A percentile compares a stretch with the other conserved stretches of the same genome.
Evolutionary conservation across 2,329 filamentous ascomycete genomes (phyloP).

Genomic region (Xylaria sp.): DNA sequence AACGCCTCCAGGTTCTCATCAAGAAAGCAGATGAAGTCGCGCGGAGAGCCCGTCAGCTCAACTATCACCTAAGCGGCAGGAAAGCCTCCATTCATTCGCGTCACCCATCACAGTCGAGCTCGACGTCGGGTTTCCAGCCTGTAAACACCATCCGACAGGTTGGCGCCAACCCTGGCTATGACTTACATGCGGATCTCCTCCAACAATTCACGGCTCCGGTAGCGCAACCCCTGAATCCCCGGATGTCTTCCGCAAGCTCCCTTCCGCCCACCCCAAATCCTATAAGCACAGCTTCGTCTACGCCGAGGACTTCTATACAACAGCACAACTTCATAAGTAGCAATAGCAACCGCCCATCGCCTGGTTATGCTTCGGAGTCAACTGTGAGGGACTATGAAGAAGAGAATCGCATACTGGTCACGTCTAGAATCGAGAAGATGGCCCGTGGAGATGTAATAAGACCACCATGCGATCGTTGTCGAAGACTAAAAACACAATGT

Average conservation of each 20-base stretch:
- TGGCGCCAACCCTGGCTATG: constrained; percentile 53
- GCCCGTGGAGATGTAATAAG: constrained; percentile 77
- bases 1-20: constrained; percentile 79
- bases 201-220: constrained; percentile 61
- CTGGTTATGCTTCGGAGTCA: constrained; percentile 46
- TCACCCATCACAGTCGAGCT: constrained; percentile 57
- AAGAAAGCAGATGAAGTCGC: constrained; percentile 82
- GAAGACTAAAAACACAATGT: constrained; percentile 82
- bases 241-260: constrained; percentile 47
- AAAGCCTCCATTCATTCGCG: constrained; percentile 77
- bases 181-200: constrained; percentile 66
- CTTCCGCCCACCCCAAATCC: constrained; percentile 49
- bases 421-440: constrained; percentile 79
- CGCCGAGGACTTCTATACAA: constrained; percentile 47
- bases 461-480: constrained; percentile 87
- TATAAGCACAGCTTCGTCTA: constrained; percentile 45
- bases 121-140: constrained; percentile 53
- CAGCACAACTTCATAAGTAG: constrained; percentile 45
- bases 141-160: constrained; percentile 49
- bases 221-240: constrained; percentile 42
- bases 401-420: constrained; percentile 67
- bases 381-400: constrained; percentile 49
- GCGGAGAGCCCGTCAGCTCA: constrained; percentile 75
- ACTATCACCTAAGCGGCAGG: constrained; percentile 81
- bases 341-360: constrained; percentile 47